Conservation (phyloP, 164 flowering plant genomes). For the Annona squamosa region DNA sequence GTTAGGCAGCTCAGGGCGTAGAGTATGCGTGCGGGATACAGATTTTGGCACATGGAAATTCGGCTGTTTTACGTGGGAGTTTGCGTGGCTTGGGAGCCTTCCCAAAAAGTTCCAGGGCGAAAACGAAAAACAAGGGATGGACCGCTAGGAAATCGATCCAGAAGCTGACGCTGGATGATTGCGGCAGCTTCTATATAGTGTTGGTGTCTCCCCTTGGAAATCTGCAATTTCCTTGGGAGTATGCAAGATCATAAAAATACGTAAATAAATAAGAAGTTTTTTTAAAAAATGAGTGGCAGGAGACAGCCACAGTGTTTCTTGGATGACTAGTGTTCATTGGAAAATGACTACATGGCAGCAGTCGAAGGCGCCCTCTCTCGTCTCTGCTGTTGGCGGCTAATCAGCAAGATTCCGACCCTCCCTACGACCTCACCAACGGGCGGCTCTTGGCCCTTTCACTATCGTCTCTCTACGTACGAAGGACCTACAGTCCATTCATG, state of each 20-base stretch:
- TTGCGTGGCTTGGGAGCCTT: slow-evolving; percentile 1
- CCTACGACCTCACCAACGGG: slow-evolving; percentile 17
- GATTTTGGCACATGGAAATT: neutral
- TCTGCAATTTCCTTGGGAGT: neutral
- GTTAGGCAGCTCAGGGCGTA: neutral
- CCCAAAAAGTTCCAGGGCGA: neutral
- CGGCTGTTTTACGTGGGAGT: slow-evolving; percentile 3
- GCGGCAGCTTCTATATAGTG: neutral
- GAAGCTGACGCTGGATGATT: neutral
- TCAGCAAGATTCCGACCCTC: slow-evolving; percentile 4
- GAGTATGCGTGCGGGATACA: neutral
- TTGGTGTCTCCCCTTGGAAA: neutral
- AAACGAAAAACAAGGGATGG: neutral
- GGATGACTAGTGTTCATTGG: neutral
- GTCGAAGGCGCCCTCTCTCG: slow-evolving; percentile 13
- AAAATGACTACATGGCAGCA: slow-evolving; percentile 8
- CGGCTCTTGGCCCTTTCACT: slow-evolving; percentile 17
- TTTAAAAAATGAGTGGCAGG: neutral
- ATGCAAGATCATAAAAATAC: neutral
- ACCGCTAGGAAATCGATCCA: slow-evolving; percentile 8
- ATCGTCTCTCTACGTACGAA: neutral
- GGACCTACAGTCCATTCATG: neutral
- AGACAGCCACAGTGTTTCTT: neutral
- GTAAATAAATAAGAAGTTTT: neutral
- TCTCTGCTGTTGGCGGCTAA: slow-evolving; percentile 15